Conservation (phyloP, 352 stramenopile genomes). For the Pythium oligandrum region DNA sequence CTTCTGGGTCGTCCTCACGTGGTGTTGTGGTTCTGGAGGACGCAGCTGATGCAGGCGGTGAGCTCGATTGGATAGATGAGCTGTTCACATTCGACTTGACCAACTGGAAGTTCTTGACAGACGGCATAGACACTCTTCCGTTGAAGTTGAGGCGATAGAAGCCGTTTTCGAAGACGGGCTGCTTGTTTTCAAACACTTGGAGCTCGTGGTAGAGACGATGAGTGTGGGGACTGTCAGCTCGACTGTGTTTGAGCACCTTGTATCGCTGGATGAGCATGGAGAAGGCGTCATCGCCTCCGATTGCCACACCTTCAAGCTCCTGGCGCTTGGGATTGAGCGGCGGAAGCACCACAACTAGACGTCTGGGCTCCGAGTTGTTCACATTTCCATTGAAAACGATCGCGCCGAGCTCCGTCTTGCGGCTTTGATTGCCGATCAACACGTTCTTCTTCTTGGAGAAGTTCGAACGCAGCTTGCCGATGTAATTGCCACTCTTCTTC, state of each 20-base stretch:
- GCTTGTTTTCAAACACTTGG: conserved; percentile 63
- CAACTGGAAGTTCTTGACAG: conserved; percentile 82
- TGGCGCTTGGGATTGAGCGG: conserved; percentile 38
- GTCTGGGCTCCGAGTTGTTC: conserved; percentile 43
- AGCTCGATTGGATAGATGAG: not conserved
- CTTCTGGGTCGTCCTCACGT: conserved; percentile 7
- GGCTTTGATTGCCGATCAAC: conserved; percentile 56
- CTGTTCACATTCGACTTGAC: conserved; percentile 17
- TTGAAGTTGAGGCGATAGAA: conserved; percentile 83
- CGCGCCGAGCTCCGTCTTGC: conserved; percentile 70
- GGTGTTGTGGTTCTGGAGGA: not conserved
- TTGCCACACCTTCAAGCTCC: conserved; percentile 42
- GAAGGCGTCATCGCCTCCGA: conserved; percentile 41
- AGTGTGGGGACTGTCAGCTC: not conserved
- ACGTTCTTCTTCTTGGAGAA: conserved; percentile 76
- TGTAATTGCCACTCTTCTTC: conserved; percentile 89
- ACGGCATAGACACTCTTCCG: conserved; percentile 66
- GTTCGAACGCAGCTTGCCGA: conserved; percentile 80
- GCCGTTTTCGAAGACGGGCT: conserved; percentile 68
- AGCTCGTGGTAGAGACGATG: conserved; percentile 17
- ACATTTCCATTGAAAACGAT: conserved; percentile 57
- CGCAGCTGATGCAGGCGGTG: not conserved
- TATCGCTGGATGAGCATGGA: conserved; percentile 55
- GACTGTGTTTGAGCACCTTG: conserved; percentile 13
- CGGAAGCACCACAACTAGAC: conserved; percentile 41